phyloP scores from a whole-genome alignment of 495 filamentous ascomycete genomes.

The Annulohypoxylon bovei region DNA sequence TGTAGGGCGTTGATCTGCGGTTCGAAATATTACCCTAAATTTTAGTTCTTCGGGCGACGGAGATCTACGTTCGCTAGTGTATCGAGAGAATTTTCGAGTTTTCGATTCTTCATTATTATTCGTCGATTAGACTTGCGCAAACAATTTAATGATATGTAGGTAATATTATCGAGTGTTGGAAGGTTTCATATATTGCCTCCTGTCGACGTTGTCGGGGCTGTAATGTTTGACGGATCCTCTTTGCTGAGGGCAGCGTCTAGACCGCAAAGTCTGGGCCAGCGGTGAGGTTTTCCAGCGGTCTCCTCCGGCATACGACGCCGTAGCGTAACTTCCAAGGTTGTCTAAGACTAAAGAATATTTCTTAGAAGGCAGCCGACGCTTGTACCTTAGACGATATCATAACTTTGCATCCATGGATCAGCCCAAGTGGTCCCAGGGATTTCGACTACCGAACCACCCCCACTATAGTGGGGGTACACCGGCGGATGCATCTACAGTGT shows the following conservation, averaged over 20 bases:
- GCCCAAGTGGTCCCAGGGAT: background rate
- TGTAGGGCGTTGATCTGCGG: background rate
- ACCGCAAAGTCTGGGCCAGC: background rate
- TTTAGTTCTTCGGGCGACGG: slow-evolving; percentile 16
- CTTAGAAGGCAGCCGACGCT: background rate
- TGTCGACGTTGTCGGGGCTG: background rate
- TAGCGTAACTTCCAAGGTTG: background rate
- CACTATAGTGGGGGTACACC: background rate
- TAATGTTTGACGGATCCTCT: background rate
- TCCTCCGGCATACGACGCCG: background rate
- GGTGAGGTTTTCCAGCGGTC: background rate
- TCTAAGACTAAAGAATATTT: background rate
- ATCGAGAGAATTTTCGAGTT: background rate
- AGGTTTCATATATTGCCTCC: background rate
- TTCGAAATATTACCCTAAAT: background rate
- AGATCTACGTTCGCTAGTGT: slow-evolving; percentile 1
- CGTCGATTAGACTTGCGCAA: background rate
- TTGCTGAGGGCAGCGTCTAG: background rate
- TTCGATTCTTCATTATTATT: background rate
- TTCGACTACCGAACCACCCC: background rate
- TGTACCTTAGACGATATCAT: background rate
- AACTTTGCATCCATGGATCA: background rate
- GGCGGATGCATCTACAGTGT: background rate
- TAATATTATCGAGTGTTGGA: background rate
- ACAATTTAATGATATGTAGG: background rate